A percentile compares a stretch with the other conserved stretches of the same genome.
These are phyloP conservation scores for Strobilomyces dryophilus DNA, from an alignment of 768 basidiomycete genomes.

Conservation along the genomic window DNA sequence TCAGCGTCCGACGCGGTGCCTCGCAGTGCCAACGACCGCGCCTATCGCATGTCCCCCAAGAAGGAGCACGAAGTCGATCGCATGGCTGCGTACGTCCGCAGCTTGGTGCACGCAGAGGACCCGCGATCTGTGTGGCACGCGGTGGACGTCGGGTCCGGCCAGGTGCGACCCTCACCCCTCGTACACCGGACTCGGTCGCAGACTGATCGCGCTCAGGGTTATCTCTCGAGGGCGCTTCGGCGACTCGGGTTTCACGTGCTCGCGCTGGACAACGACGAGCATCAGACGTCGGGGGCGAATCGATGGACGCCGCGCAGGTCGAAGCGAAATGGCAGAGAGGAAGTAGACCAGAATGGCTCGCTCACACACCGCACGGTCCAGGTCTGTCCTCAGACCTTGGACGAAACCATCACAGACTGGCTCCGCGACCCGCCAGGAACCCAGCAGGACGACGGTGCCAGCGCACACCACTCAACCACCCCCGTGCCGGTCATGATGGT, in stretches of 20 bases:
- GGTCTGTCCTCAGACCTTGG: constrained; percentile 47
- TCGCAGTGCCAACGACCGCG: constrained; percentile 2
- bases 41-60: constrained; percentile 67
- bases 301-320: constrained; percentile 35
- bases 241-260: constrained; percentile 45
- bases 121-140: constrained; percentile 36
- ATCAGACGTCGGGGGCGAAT: constrained; percentile 56
- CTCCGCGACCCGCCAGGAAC: constrained; percentile 24
- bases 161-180: constrained; percentile 36
- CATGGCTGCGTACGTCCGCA: constrained; percentile 54
- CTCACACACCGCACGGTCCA: constrained; percentile 56
- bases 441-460: not conserved
- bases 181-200: not conserved
- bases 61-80: constrained; percentile 67
- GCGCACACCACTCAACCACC: not conserved
- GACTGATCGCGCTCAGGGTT: constrained; percentile 41
- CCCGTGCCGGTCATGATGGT: constrained; percentile 52
- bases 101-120: constrained; percentile 29
- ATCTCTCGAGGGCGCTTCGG: constrained; percentile 51
- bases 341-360: constrained; percentile 22
- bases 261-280: constrained; percentile 60
- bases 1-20: constrained; percentile 9
- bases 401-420: constrained; percentile 51
- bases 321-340: constrained; percentile 5
- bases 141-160: constrained; percentile 75